Evolutionary conservation across 2,329 filamentous ascomycete species (phyloP).

Genomic region (Botryosphaeria agaves): DNA sequence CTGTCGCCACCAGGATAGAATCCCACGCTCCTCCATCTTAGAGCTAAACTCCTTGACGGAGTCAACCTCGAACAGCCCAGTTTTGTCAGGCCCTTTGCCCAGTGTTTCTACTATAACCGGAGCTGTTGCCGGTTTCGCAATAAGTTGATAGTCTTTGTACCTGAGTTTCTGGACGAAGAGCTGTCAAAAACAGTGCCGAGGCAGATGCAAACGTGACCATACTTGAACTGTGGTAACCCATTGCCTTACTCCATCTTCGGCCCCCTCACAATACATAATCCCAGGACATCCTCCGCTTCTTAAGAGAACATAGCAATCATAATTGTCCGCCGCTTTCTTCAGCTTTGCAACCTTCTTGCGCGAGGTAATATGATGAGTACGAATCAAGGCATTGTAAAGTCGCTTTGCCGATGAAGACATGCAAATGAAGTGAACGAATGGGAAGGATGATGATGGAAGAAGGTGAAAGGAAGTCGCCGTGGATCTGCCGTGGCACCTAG

Average conservation of each 20-base stretch:
- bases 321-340: slow-evolving; percentile 43
- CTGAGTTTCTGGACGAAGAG: slow-evolving; percentile 27
- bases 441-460: too few relatives aligned
- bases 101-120: slow-evolving; percentile 6
- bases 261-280: slow-evolving; percentile 61
- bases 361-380: slow-evolving; percentile 68
- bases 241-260: slow-evolving; percentile 34
- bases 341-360: slow-evolving; percentile 54
- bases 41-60: slow-evolving; percentile 47
- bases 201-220: too few relatives aligned
- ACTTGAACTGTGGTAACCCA: slow-evolving; percentile 50
- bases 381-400: slow-evolving; percentile 44
- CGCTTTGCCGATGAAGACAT: slow-evolving; percentile 4
- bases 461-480: too few relatives aligned
- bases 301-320: slow-evolving; percentile 45
- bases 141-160: slow-evolving; percentile 58
- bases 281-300: slow-evolving; percentile 53
- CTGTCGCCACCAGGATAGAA: slow-evolving; percentile 48
- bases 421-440: too few relatives aligned
- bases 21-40: slow-evolving; percentile 40
- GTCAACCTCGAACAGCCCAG: slow-evolving; percentile 36
- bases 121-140: slow-evolving; percentile 30
- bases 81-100: slow-evolving; percentile 5
- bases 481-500: too few relatives aligned
- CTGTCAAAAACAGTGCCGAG: too few relatives aligned